Base-by-base conservation (phyloP, 2,329 filamentous ascomycete species). In the Aureobasidium sp. region DNA sequence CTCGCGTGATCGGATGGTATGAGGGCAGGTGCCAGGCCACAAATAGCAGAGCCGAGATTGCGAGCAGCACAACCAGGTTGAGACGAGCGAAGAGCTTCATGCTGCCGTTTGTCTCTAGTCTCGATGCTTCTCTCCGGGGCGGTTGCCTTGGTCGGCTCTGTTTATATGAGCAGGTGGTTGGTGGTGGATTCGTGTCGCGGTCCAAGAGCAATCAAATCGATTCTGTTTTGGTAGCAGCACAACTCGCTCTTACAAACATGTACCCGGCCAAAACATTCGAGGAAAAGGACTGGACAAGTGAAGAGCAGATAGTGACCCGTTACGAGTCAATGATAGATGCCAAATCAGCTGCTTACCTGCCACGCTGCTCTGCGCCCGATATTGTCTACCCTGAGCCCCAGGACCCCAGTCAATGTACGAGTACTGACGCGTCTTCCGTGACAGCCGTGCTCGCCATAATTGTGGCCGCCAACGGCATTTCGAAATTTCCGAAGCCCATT, bases 51-150 rank as follows among this genome's bases (percentile, higher is more conserved):
- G 50, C 59, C 49, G 50, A 54, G n/a, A 61, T 55, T 29, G 41
- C 41, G 30, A 55, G 30, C 39, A 61, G 42, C 48, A 55, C 39
- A n/a, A 61, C 32, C n/a, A 57, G 30, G 25, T 62, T 55, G 13
- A 62, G 61, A 16, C 61, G 50, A 21, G 53, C 61, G 39, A 55
- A 57, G n/a, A 57, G 34, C 60, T 62, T 62, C 60, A 62, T 62
- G 4, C 42, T 58, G 42, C 29, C 42, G 54, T 57, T 45, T 57
- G 53, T 15, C 27, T 41, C 50, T 21, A 21, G 21, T 21, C 21
- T 21, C 21, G 44, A 9, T 34, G 29, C 21, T 21, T 4, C 11
- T 16, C 25, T 11, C n/a, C 27, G n/a, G 21, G 36, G 10, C 27
- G 30, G 29, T 36, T 57, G 39, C 36, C 53, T 45, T 29, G 53